Evolutionary conservation across 495 filamentous ascomycete genomes (phyloP).

Genomic region (Astrocystis sublimbata): DNA sequence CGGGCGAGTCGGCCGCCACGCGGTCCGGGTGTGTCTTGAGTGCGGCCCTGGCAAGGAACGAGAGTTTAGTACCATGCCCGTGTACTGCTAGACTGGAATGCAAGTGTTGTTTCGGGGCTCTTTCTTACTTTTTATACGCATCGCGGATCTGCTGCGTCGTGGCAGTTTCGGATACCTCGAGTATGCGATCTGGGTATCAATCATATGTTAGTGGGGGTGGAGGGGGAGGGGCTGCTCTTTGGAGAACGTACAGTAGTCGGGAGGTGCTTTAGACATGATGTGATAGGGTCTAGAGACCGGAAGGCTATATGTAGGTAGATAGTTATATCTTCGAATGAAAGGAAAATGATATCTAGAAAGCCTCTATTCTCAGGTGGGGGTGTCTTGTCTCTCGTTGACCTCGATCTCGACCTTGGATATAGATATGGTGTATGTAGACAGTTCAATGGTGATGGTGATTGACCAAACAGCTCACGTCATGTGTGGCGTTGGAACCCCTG

Average conservation of each 20-base stretch:
- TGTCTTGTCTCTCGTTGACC: not conserved
- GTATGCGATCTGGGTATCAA: constrained; percentile 42
- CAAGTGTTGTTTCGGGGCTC: not conserved
- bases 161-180: constrained; percentile 73
- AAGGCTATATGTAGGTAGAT: no score
- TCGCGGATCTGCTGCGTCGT: constrained; percentile 83
- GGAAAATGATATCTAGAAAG: not conserved
- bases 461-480: constrained; percentile 36
- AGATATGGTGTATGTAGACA: no score
- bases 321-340: not conserved
- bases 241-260: constrained; percentile 53
- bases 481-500: constrained; percentile 35
- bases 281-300: not conserved
- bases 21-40: constrained; percentile 94
- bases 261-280: constrained; percentile 46
- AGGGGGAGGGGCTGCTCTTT: not conserved
- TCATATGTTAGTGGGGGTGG: constrained; percentile 23
- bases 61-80: constrained; percentile 13
- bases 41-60: constrained; percentile 69
- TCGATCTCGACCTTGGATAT: not conserved
- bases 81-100: not conserved
- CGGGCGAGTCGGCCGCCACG: constrained; percentile 80
- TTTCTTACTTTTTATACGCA: constrained; percentile 81
- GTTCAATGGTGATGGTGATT: not conserved
- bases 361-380: not conserved